Conservation (phyloP, 495 filamentous ascomycete species). For the Aspergillus sclerotioniger region DNA sequence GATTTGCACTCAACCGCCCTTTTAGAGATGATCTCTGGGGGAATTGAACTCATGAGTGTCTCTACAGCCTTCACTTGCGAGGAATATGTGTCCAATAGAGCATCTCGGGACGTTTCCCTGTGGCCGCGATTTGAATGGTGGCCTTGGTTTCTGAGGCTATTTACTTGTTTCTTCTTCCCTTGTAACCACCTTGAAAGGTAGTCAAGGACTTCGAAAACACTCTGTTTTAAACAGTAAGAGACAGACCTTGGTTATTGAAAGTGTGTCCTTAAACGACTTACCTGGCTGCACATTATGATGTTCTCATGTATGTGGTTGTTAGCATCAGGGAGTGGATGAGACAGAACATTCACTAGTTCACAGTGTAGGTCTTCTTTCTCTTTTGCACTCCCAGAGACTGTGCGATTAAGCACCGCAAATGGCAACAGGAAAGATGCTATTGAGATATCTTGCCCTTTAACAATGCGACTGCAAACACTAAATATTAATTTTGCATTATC, state of each 20-base stretch:
- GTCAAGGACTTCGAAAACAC: slow-evolving; percentile 85
- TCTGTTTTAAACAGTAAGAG: slow-evolving; percentile 45
- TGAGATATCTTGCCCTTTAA: slow-evolving; percentile 76
- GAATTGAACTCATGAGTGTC: slow-evolving; percentile 64
- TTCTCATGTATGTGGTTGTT: slow-evolving; percentile 61
- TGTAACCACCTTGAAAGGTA: slow-evolving; percentile 90
- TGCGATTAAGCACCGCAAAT: slow-evolving; percentile 74
- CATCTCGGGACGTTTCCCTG: slow-evolving; percentile 34
- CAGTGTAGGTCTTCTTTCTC: slow-evolving; percentile 64
- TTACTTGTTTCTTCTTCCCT: slow-evolving; percentile 65
- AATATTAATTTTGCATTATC: slow-evolving; percentile 73
- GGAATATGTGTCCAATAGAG: slow-evolving; percentile 41
- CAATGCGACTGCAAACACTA: slow-evolving; percentile 71
- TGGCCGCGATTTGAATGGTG: slow-evolving; percentile 38
- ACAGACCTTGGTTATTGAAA: neutral
- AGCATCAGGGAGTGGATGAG: slow-evolving; percentile 53
- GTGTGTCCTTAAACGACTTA: slow-evolving; percentile 34
- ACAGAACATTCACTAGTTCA: slow-evolving; percentile 70
- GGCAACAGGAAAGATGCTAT: slow-evolving; percentile 86
- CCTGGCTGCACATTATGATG: slow-evolving; percentile 78
- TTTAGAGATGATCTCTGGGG: slow-evolving; percentile 78
- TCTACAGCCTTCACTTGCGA: slow-evolving; percentile 62
- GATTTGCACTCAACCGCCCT: slow-evolving; percentile 90
- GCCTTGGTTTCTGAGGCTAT: slow-evolving; percentile 33
- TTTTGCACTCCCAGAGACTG: slow-evolving; percentile 64